Conservation (phyloP, 2,329 filamentous ascomycete genomes). For the Sclerotinia borealis region DNA sequence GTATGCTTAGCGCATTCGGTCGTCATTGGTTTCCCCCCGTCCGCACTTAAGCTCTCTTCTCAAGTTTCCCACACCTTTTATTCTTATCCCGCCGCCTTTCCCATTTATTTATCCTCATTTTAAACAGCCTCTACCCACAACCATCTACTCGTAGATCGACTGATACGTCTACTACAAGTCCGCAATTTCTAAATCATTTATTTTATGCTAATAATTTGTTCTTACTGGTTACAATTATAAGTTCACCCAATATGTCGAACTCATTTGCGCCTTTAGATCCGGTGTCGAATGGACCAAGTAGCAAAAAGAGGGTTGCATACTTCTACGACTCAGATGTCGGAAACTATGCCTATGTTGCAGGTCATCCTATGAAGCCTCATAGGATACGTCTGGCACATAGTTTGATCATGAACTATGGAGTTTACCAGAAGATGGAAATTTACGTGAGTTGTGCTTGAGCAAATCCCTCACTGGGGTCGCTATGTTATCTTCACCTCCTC, state of each 20-base stretch:
- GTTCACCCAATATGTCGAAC: slow-evolving; percentile 22
- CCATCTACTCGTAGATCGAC: neutral
- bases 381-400: slow-evolving; percentile 91
- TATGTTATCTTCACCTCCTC: neutral
- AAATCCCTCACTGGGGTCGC: neutral
- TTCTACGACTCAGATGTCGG: slow-evolving; percentile 98
- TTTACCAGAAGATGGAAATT: slow-evolving; percentile 95
- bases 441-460: slow-evolving; percentile 56
- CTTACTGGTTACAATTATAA: neutral
- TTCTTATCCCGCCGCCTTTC: neutral
- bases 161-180: neutral
- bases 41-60: slow-evolving; percentile 2
- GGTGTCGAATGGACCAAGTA: slow-evolving; percentile 38
- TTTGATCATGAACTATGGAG: slow-evolving; percentile 89
- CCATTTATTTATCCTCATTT: neutral
- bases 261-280: slow-evolving; percentile 48
- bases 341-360: slow-evolving; percentile 95
- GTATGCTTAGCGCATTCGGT: neutral
- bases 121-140: neutral
- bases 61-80: neutral
- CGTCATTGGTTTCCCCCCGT: slow-evolving; percentile 8
- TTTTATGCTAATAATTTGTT: neutral
- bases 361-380: slow-evolving; percentile 99
- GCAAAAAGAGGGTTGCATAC: slow-evolving; percentile 84
- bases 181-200: neutral